phyloP scores from a whole-genome alignment of 164 flowering plant species.

The Sextonia rubra region DNA sequence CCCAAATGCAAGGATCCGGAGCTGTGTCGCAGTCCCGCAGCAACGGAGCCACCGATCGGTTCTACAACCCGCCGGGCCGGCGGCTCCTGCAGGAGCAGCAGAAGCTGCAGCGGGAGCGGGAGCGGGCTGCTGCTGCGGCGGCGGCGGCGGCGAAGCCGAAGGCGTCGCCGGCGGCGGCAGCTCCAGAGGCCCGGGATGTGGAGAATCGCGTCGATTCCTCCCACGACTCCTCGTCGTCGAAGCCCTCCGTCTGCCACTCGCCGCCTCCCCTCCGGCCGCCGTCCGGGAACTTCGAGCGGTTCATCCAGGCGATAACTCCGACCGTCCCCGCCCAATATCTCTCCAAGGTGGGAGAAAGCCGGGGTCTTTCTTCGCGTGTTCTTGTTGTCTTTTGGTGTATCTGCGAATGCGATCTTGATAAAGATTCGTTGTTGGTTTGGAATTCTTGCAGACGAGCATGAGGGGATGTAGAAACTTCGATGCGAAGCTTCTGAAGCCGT shows the following conservation, averaged over 20 bases:
- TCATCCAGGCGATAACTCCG: conserved; percentile 52
- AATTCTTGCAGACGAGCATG: conserved; percentile 27
- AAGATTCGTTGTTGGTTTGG: neutral
- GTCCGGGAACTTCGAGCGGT: conserved; percentile 49
- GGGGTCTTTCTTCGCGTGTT: neutral
- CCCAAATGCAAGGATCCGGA: conserved; percentile 12
- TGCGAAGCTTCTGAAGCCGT: conserved; percentile 22
- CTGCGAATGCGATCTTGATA: neutral
- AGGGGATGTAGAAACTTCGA: conserved; percentile 37
- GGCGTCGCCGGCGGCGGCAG: neutral
- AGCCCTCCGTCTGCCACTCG: conserved; percentile 13
- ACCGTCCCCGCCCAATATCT: conserved; percentile 40
- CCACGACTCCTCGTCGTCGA: conserved; percentile 5
- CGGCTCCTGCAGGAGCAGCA: conserved; percentile 13
- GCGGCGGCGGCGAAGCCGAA: conserved; percentile 6
- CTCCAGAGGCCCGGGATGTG: neutral
- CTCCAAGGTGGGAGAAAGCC: conserved; percentile 34
- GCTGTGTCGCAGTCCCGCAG: conserved; percentile 4
- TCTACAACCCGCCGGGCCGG: conserved; percentile 19
- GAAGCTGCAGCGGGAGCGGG: conserved; percentile 8
- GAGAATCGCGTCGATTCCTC: conserved; percentile 14
- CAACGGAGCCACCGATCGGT: conserved; percentile 19
- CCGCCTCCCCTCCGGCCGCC: conserved; percentile 6
- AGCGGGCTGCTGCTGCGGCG: conserved; percentile 1
- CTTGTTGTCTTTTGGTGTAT: neutral